Percentiles rank a stretch among this genome's conserved stretches.
phyloP scores from a whole-genome alignment of 169 alveolate species.

The Perkinsus olseni region DNA sequence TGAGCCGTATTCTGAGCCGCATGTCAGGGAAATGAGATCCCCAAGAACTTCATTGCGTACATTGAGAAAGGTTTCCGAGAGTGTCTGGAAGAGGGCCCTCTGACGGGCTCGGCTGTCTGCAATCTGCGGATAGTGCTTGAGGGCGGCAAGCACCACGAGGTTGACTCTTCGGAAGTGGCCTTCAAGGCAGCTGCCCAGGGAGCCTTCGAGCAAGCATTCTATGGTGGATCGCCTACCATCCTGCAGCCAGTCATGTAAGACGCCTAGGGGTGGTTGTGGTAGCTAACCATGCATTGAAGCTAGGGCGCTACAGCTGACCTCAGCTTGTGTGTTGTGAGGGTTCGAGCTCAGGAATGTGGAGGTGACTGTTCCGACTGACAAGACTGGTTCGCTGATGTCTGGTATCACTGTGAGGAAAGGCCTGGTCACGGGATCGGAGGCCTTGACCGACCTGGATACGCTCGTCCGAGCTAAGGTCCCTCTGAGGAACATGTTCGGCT shows the following conservation, averaged over 20 bases:
- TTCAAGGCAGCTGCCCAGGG: constrained; percentile 82
- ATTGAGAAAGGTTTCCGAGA: constrained; percentile 89
- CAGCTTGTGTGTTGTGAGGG: constrained; percentile 74
- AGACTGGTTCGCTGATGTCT: constrained; percentile 64
- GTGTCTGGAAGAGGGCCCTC: constrained; percentile 73
- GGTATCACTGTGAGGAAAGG: constrained; percentile 80
- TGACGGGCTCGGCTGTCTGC: constrained; percentile 84
- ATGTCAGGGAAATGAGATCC: constrained; percentile 71
- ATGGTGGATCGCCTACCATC: not conserved
- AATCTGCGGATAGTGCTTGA: constrained; percentile 71
- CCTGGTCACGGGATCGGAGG: constrained; percentile 50
- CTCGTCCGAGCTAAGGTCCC: constrained; percentile 80
- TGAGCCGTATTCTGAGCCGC: not conserved
- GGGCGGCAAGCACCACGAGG: constrained; percentile 85
- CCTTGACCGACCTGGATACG: not conserved
- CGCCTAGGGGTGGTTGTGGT: not conserved
- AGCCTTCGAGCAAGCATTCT: constrained; percentile 59
- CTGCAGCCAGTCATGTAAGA: not conserved
- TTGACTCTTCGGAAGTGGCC: constrained; percentile 85
- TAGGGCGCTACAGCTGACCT: not conserved
- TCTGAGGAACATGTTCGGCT: constrained; percentile 84
- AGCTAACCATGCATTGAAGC: too few species aligned
- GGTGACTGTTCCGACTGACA: constrained; percentile 72
- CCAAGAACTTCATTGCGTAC: constrained; percentile 82
- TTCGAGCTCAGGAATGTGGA: constrained; percentile 87